Evolutionary conservation across 352 stramenopile species (phyloP), one percentile per base, ranked within the genome.

Genomic region (Albugo laibachii): DNA sequence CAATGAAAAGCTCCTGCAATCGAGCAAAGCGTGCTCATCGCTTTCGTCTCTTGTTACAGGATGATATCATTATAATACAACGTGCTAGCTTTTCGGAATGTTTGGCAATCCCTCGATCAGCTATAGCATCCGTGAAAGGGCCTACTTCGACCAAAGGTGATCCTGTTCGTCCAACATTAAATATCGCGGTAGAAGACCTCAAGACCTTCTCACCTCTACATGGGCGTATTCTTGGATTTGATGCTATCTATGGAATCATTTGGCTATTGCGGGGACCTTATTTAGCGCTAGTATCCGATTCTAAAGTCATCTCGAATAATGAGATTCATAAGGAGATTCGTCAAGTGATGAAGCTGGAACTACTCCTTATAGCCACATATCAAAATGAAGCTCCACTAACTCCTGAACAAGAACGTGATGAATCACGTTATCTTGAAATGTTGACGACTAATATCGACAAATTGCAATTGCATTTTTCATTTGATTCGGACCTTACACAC

Each of bases 191-290:
- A 21, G 69, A 87, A 42, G 66, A 83, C 42, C 59, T 73, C 27
- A 53, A 63, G 53, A 61, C 77, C 42, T 66, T 74, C 40, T 65
- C 66, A 53, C 70, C 80, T 41, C 42, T 82, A 45, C 70, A 85
- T 54, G 73, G 76, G 8, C 73, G 76, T 13, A 69, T 66, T 46
- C 77, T 88, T 66, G 55, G 50, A 36, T 84, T 85, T 35, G 70
- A 86, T 56, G 73, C 69, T 24, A 80, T 88, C 53, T 88, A 81
- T 57, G 72, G 75, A 53, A 62, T 88, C 37, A 83, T 80, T 56
- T 65, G 49, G 55, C 55, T 85, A 56, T 60, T 85, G 21, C 63
- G 66, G 1, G 72, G 75, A 0, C 69, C 64, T 13, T 88, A 85
- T 50, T 42, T 88, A 36, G 72, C 75, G 19, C 58, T 85, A 11